phyloP scores from a whole-genome alignment of 192 early-diverging fungal species.

The Nowakowskiella sp. region DNA sequence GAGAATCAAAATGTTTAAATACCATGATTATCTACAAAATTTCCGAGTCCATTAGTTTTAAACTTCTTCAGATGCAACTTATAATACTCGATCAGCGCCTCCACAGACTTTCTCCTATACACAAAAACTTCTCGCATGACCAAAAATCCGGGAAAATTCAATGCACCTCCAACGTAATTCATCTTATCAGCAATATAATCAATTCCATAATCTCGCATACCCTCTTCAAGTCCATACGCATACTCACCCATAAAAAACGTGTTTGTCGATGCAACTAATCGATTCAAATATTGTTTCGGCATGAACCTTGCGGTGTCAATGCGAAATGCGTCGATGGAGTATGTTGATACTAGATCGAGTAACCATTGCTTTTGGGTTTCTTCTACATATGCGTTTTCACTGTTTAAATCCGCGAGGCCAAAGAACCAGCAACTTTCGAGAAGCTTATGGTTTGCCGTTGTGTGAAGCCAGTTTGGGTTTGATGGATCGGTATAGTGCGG shows the following conservation, averaged over 20 bases:
- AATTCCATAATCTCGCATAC: background rate
- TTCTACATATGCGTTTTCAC: conserved; percentile 25
- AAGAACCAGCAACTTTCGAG: conserved; percentile 7
- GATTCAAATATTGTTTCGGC: conserved; percentile 28
- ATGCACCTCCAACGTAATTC: background rate
- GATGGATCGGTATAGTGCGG: conserved; percentile 15
- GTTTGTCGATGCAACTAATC: conserved; percentile 13
- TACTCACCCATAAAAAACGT: conserved; percentile 31
- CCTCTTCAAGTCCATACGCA: conserved; percentile 3
- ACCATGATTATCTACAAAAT: conserved; percentile 22
- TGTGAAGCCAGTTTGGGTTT: conserved; percentile 1
- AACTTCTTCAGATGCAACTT: background rate
- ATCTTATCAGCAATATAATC: background rate
- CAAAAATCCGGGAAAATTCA: conserved; percentile 5
- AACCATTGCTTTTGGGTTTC: conserved; percentile 18
- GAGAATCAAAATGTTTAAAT: too few species aligned
- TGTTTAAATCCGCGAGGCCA: conserved; percentile 25
- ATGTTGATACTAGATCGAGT: conserved; percentile 12
- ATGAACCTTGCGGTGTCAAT: conserved; percentile 40
- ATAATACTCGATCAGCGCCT: background rate
- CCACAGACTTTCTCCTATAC: conserved; percentile 1
- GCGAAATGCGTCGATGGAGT: conserved; percentile 35
- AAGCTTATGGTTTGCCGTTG: too few species aligned
- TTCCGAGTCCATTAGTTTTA: conserved; percentile 29
- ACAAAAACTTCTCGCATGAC: background rate